Base-by-base conservation (phyloP, 768 basidiomycete genomes). In the Ephemerocybe angulata region DNA sequence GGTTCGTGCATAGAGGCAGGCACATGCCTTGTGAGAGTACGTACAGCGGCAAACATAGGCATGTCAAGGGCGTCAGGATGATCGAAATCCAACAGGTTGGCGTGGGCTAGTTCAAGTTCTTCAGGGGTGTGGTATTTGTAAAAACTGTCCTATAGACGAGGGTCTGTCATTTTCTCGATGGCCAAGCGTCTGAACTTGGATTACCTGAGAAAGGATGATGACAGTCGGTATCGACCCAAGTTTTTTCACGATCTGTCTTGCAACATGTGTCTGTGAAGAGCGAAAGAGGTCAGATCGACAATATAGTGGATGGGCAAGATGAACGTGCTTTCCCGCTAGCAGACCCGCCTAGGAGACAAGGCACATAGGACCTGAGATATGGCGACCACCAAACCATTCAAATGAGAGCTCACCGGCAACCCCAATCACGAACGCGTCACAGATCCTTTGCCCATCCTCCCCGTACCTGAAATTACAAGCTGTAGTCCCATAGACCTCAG, bases 41-140 rank as follows among this genome's bases (percentile, higher is more conserved):
- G 55, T 65, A 93, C 90, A 47, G 84, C 70, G 46, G 87, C 86
- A 62, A 98, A 94, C 66, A 92, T 72, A 1, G 85, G 81, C 81
- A 93, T 89, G 70, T 99, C 96, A 48, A 98, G 87, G 3, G 94
- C 86, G 69, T 90, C 84, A 11, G 96, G 96, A 62, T 94, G 91
- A 64, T 99, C 96, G 59, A 95, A 88, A 63, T 95, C 92, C 57
- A 86, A 79, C 49, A 82, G 72, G 62, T 86, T 95, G 17, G 83
- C 80, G 67, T 93, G 88, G 0, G 96, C 96, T n/a, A 89, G 76
- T 5, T 75, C 79, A 19, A 93, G 76, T 70, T 98, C 87, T 61
- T 95, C 91, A 2, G 82, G 78, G 3, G 79, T 80, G 62, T 93
- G 90, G 43, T 72, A 72, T 63, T 87, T 91, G 73, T 99, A 99